Conservation (phyloP, 768 basidiomycete species). For the Lentinula boryana region DNA sequence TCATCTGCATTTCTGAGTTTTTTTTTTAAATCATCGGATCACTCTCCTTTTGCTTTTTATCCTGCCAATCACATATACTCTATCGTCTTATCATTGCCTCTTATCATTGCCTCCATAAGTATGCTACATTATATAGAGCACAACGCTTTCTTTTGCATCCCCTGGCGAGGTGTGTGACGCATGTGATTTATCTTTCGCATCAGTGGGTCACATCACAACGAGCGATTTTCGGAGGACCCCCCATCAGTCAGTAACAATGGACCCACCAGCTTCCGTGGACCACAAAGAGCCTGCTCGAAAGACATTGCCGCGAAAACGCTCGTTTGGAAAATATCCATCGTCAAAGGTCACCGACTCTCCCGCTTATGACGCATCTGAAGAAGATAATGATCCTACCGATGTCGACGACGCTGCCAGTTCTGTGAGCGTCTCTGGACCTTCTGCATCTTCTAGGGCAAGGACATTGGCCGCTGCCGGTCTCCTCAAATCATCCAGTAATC, state of each 20-base stretch:
- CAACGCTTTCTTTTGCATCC: too few species aligned
- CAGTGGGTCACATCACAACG: not conserved
- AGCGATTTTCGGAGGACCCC: not conserved
- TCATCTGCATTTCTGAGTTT: not conserved
- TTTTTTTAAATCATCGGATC: not conserved
- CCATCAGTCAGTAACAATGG: not conserved
- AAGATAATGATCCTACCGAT: constrained; percentile 83
- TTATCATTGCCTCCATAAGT: not conserved
- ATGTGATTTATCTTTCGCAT: constrained; percentile 1
- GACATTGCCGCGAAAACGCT: constrained; percentile 53
- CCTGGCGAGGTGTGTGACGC: too few species aligned
- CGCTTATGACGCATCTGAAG: constrained; percentile 81
- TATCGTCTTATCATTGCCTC: not conserved
- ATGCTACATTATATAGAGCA: too few species aligned
- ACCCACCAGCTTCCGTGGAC: not conserved
- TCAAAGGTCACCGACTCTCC: constrained; percentile 54
- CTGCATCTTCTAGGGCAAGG: not conserved
- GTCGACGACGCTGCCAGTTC: constrained; percentile 58
- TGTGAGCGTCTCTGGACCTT: constrained; percentile 33
- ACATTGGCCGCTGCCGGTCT: constrained; percentile 23
- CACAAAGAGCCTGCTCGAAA: constrained; percentile 15
- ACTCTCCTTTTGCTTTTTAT: not conserved
- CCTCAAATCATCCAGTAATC: constrained; percentile 14
- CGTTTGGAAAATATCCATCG: constrained; percentile 62
- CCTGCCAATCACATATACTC: not conserved